Percentiles rank a stretch among this genome's conserved stretches.
phyloP scores from a whole-genome alignment of 1,284 basidiomycete species.

The Mycosarcoma maydis region DNA sequence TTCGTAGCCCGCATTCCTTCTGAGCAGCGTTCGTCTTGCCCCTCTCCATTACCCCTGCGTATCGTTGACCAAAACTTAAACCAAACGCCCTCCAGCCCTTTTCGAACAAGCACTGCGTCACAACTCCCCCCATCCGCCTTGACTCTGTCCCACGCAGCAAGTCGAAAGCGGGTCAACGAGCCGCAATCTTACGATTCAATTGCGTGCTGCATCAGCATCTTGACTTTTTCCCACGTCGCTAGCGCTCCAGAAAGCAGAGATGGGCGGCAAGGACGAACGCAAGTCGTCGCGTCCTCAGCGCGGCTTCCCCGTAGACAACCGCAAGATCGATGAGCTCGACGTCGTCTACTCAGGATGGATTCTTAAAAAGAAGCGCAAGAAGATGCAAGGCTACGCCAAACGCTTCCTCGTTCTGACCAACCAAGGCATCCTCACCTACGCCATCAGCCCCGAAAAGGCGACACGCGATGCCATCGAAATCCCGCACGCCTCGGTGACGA shows the following conservation, averaged over 20 bases:
- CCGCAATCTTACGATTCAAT: too few species aligned
- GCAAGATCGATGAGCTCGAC: constrained; percentile 47
- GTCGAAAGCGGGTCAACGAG: too few species aligned
- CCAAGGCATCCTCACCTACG: constrained; percentile 62
- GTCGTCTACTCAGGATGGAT: constrained; percentile 64
- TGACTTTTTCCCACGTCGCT: not conserved
- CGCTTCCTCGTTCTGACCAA: constrained; percentile 62
- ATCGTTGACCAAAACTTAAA: not conserved
- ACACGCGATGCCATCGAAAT: constrained; percentile 64
- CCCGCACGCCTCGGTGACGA: constrained; percentile 63
- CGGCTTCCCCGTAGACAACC: constrained; percentile 30
- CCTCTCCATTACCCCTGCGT: not conserved
- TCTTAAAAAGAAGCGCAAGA: constrained; percentile 67
- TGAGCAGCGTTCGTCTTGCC: not conserved
- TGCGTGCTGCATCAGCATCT: too few species aligned
- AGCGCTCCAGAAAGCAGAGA: not conserved
- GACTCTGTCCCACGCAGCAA: too few species aligned
- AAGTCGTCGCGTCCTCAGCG: constrained; percentile 21
- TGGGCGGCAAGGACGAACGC: constrained; percentile 32
- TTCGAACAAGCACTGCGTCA: too few species aligned
- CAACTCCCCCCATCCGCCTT: too few species aligned
- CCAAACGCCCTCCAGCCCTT: too few species aligned
- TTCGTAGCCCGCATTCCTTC: not conserved
- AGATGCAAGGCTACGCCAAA: constrained; percentile 67
- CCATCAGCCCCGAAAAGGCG: constrained; percentile 56